phyloP scores from a whole-genome alignment of 176 grass and related monocot genomes.

The bread wheat (Triticum aestivum) region IWGSC_CS_RefSeq_v2.1 NC_057809.1:278884745-278885244 shows the following conservation, averaged over 20 bases:
- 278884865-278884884: not conserved
- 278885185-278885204: not conserved
- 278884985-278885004: not conserved
- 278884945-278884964: not conserved
- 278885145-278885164: not conserved
- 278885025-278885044: constrained; percentile 1
- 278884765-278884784: not conserved
- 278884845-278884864: not conserved
- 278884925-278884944: not conserved
- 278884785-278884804: not conserved
- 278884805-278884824: not conserved
- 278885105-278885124: not conserved
- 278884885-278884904: not conserved
- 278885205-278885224: not conserved
- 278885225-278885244: not conserved
- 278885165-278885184: not conserved
- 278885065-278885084: not conserved
- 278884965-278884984: not conserved
- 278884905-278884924: not conserved
- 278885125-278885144: not conserved
- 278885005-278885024: not conserved
- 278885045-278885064: not conserved
- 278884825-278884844: not conserved
- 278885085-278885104: constrained; percentile 5
- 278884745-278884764: constrained; percentile 6